These are phyloP conservation scores for Trypanosoma caninum DNA, from an alignment of 208 protist species.

Conservation along the genomic window DNA sequence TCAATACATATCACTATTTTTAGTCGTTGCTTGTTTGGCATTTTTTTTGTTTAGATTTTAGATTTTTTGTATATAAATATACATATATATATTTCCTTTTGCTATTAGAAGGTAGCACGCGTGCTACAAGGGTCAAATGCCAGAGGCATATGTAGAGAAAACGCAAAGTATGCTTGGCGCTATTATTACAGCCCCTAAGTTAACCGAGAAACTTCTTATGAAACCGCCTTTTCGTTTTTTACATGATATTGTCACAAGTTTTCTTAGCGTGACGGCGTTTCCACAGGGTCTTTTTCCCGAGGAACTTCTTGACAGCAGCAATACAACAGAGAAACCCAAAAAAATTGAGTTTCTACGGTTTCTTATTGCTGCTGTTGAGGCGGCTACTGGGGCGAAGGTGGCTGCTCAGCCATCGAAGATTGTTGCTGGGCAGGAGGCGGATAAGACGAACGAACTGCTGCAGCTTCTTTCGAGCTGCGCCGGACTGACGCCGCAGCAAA, in stretches of 20 bases:
- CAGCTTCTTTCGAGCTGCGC: conserved; percentile 79
- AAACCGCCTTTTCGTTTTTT: conserved; percentile 89
- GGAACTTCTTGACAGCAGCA: conserved; percentile 71
- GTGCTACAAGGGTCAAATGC: conserved; percentile 5
- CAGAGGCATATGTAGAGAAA: conserved; percentile 58
- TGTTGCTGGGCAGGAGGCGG: conserved; percentile 77
- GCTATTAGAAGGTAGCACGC: too few species aligned
- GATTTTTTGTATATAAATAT: conserved; percentile 8
- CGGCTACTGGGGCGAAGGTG: conserved; percentile 58
- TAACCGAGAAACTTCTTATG: conserved; percentile 86
- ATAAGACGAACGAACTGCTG: conserved; percentile 87
- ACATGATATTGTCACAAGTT: conserved; percentile 80
- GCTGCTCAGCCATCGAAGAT: conserved; percentile 78
- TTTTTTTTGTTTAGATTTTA: too few species aligned
- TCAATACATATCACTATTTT: too few species aligned
- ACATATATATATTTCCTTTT: conserved; percentile 8
- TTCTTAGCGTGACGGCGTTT: conserved; percentile 67
- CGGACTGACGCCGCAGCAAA: conserved; percentile 48
- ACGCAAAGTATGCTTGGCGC: conserved; percentile 77
- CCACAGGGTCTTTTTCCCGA: conserved; percentile 56
- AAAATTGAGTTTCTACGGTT: conserved; percentile 79
- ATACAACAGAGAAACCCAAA: conserved; percentile 76
- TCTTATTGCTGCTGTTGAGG: conserved; percentile 76
- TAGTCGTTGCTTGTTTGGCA: too few species aligned
- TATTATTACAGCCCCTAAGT: conserved; percentile 72